A percentile compares a stretch with the other conserved stretches of the same genome.
These are phyloP conservation scores for Teunomyces lycoperdinae DNA, from an alignment of 805 yeast genomes.

Conservation along the genomic window DNA sequence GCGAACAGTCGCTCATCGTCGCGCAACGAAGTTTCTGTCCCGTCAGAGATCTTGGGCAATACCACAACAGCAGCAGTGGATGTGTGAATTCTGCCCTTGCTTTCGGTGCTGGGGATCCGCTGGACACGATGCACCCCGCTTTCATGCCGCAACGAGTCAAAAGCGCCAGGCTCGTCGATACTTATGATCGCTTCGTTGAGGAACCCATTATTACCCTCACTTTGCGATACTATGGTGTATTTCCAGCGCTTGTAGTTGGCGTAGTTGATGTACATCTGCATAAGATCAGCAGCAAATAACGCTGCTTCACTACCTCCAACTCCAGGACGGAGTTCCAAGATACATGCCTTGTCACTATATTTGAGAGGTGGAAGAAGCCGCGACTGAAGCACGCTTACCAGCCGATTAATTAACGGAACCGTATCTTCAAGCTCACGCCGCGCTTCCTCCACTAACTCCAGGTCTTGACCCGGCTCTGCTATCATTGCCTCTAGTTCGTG, in stretches of 20 bases:
- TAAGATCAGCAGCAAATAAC: conserved; percentile 75
- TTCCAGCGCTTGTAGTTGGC: conserved; percentile 70
- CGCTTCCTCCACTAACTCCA: conserved; percentile 54
- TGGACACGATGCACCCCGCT: conserved; percentile 97
- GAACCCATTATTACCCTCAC: conserved; percentile 59
- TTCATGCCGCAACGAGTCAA: conserved; percentile 70
- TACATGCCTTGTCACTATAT: conserved; percentile 71
- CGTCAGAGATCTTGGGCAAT: conserved; percentile 72
- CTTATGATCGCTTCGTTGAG: conserved; percentile 69
- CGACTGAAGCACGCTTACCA: conserved; percentile 48
- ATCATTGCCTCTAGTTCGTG: conserved; percentile 24
- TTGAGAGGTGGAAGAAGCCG: conserved; percentile 73
- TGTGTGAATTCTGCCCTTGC: conserved; percentile 92
- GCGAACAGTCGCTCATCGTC: conserved; percentile 68
- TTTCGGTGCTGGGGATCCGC: conserved; percentile 88
- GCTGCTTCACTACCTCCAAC: conserved; percentile 95
- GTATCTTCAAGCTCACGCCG: conserved; percentile 50
- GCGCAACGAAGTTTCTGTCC: conserved; percentile 43
- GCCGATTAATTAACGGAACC: conserved; percentile 42
- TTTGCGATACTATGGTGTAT: conserved; percentile 53
- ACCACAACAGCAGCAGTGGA: conserved; percentile 96
- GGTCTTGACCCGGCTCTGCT: conserved; percentile 29
- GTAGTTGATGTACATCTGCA: conserved; percentile 77
- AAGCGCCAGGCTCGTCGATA: conserved; percentile 75
- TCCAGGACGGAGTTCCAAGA: conserved; percentile 89